Percentiles rank a stretch among this genome's conserved stretches.
phyloP scores from a whole-genome alignment of 208 protist genomes.

The Trypanosoma boissoni region DNA sequence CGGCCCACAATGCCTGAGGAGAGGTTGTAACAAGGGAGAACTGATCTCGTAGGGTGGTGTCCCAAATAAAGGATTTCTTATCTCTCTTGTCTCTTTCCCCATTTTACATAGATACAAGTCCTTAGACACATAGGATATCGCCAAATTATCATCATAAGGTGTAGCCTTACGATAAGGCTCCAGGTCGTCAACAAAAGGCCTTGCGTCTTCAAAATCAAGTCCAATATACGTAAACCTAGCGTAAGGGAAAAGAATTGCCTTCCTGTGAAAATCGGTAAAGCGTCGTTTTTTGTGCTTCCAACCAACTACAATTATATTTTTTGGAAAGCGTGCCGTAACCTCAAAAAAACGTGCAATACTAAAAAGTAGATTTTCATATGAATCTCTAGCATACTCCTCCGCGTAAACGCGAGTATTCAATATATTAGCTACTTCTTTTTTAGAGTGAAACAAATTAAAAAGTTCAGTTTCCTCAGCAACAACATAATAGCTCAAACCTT shows the following conservation, averaged over 20 bases:
- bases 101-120: slow-evolving; percentile 30
- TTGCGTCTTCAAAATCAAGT: slow-evolving; percentile 24
- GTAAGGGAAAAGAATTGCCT: slow-evolving; percentile 34
- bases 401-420: slow-evolving; percentile 17
- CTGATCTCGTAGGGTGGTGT: slow-evolving; percentile 23
- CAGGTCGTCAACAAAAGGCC: slow-evolving; percentile 5
- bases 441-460: slow-evolving; percentile 23
- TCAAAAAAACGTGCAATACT: slow-evolving; percentile 41
- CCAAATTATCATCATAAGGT: slow-evolving; percentile 17
- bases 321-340: slow-evolving; percentile 31
- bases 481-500: slow-evolving; percentile 35
- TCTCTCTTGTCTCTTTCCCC: slow-evolving; percentile 6
- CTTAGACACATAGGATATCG: slow-evolving; percentile 19
- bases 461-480: slow-evolving; percentile 30
- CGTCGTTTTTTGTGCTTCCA: slow-evolving; percentile 40
- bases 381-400: slow-evolving; percentile 47
- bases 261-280: slow-evolving; percentile 35
- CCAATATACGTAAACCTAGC: slow-evolving; percentile 34
- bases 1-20: slow-evolving; percentile 27
- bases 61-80: slow-evolving; percentile 23
- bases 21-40: slow-evolving; percentile 18
- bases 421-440: neutral
- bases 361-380: slow-evolving; percentile 54
- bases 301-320: slow-evolving; percentile 33
- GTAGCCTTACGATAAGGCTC: slow-evolving; percentile 17